A percentile compares a stretch with the other conserved stretches of the same genome.
These are phyloP conservation scores for Zygosaccharomyces gambellarensis DNA, from an alignment of 805 yeast species.

Conservation along the genomic window DNA sequence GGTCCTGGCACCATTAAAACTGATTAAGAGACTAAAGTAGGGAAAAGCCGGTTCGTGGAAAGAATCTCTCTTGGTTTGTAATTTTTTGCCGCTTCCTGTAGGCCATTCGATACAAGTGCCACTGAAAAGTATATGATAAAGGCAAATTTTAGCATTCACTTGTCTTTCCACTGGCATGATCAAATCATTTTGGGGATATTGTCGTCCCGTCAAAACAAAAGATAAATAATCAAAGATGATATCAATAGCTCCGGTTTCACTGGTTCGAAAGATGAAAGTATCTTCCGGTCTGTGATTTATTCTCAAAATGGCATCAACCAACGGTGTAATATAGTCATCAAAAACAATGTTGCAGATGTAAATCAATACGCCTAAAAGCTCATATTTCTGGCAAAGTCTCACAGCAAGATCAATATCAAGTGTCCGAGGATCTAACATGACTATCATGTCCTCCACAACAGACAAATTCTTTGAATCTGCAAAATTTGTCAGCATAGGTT, in stretches of 20 bases:
- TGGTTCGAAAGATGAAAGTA: constrained; percentile 15
- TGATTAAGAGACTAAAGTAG: constrained; percentile 55
- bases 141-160: constrained; percentile 42
- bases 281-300: constrained; percentile 25
- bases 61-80: constrained; percentile 30
- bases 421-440: constrained; percentile 59
- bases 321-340: constrained; percentile 66
- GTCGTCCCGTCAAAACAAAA: constrained; percentile 67
- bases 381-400: constrained; percentile 50
- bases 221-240: constrained; percentile 59
- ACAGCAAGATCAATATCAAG: constrained; percentile 78
- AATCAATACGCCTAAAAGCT: constrained; percentile 56
- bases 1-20: constrained; percentile 52
- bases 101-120: constrained; percentile 51
- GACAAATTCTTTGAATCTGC: constrained; percentile 40
- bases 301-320: constrained; percentile 48
- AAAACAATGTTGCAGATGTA: constrained; percentile 70
- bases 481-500: constrained; percentile 53
- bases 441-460: constrained; percentile 59
- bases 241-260: constrained; percentile 16
- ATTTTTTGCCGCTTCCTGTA: constrained; percentile 31
- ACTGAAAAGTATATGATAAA: constrained; percentile 57
- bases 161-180: constrained; percentile 37
- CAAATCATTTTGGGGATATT: constrained; percentile 65
- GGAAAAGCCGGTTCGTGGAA: constrained; percentile 58